phyloP scores from a whole-genome alignment of 176 grass and related monocot species.

The Leersia perrieri region DNA sequence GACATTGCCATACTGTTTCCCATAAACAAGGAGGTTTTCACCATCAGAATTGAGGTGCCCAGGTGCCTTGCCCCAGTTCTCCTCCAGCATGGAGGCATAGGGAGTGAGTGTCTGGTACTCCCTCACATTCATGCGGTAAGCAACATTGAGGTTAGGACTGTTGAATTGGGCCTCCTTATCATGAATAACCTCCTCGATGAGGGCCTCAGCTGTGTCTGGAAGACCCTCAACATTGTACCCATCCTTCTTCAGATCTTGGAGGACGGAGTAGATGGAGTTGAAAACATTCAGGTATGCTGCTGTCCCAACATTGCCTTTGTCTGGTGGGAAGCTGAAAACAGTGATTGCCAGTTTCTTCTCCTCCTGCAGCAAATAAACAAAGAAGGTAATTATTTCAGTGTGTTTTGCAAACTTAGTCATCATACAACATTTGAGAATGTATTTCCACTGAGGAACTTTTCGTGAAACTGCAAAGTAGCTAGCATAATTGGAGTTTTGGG shows the following conservation, averaged over 20 bases:
- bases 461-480: conserved; percentile 11
- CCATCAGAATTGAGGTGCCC: conserved; percentile 96
- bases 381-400: conserved; percentile 1
- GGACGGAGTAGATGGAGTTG: conserved; percentile 84
- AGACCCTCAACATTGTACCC: conserved; percentile 91
- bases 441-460: neutral
- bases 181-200: conserved; percentile 95
- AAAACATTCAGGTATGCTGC: conserved; percentile 96
- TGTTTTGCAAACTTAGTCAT: neutral
- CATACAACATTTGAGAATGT: neutral
- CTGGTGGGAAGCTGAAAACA: conserved; percentile 98
- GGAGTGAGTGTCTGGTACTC: conserved; percentile 84
- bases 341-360: conserved; percentile 86
- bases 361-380: conserved; percentile 38
- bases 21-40: conserved; percentile 87
- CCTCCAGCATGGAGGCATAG: conserved; percentile 82
- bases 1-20: conserved; percentile 94
- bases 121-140: conserved; percentile 79
- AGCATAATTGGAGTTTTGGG: neutral
- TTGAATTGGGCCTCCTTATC: conserved; percentile 99
- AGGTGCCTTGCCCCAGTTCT: conserved; percentile 96
- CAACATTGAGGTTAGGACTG: conserved; percentile 94
- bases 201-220: conserved; percentile 63
- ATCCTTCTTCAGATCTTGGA: conserved; percentile 64
- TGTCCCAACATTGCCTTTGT: conserved; percentile 95